Evolutionary conservation across 768 basidiomycete genomes (phyloP).

Genomic region (Amanita phalloides): DNA sequence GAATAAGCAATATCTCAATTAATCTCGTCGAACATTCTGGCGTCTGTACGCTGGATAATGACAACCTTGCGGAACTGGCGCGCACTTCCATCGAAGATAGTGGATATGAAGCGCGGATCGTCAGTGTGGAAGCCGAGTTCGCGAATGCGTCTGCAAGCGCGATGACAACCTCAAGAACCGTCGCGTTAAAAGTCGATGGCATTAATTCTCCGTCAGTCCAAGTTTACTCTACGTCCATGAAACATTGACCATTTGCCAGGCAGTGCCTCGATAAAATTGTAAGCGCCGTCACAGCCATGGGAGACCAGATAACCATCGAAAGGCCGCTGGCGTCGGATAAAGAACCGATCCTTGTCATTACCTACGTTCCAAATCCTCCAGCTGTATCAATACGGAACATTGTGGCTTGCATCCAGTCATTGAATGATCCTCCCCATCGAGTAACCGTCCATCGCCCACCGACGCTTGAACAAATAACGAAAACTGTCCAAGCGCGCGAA

Average conservation of each 20-base stretch:
- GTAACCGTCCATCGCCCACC: slow-evolving; percentile 38
- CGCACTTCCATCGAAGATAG: slow-evolving; percentile 33
- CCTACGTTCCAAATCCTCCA: slow-evolving; percentile 41
- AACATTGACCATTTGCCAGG: slow-evolving; percentile 3
- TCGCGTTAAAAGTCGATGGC: slow-evolving; percentile 54
- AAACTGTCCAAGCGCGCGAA: slow-evolving; percentile 48
- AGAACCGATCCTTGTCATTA: slow-evolving; percentile 35
- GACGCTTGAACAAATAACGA: slow-evolving; percentile 50
- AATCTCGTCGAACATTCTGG: slow-evolving; percentile 55
- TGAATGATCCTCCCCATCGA: slow-evolving; percentile 31
- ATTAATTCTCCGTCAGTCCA: slow-evolving; percentile 49
- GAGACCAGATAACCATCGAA: slow-evolving; percentile 22
- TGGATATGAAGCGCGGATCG: slow-evolving; percentile 31
- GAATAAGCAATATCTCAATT: slow-evolving; percentile 43
- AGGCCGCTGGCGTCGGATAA: slow-evolving; percentile 28
- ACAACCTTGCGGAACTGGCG: slow-evolving; percentile 21
- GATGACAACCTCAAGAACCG: slow-evolving; percentile 11
- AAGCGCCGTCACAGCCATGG: slow-evolving; percentile 24
- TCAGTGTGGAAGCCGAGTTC: slow-evolving; percentile 21
- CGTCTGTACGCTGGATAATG: slow-evolving; percentile 29
- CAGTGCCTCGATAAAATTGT: slow-evolving; percentile 45
- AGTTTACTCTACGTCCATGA: not conserved
- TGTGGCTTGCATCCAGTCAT: slow-evolving; percentile 29
- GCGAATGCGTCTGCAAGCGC: not conserved
- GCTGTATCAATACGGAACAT: slow-evolving; percentile 61